Evolutionary conservation across 139 green algal genomes (phyloP), one percentile per base, ranked within the genome.

Genomic region (Micractinium sp.): DNA sequence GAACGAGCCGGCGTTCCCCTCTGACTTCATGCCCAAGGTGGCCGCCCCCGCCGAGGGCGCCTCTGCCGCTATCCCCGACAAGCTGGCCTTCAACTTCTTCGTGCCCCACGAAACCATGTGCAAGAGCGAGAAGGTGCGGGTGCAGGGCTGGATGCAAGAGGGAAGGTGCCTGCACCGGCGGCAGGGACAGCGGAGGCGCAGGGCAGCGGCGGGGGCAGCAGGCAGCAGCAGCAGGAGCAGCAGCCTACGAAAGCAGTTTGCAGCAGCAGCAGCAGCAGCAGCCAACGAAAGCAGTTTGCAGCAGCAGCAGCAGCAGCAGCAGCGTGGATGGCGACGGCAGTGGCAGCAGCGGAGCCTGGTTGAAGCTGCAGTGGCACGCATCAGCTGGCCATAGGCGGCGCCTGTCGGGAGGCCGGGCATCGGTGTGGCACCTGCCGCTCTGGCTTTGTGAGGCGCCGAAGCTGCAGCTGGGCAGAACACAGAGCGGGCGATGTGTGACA

Each of bases 61-160:
- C 18, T 82, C 83, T 0, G 69, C 86, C 3, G 89, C 82, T 7
- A 85, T 94, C 14, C 95, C 96, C 18, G 92, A 93, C 20, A 98
- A 98, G 90, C 75, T 98, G 73, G 95, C 92, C 33, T 93, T 98
- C 85, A 98, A 95, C 87, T 98, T 98, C 82, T 96, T 93, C 81
- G 84, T 98, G 81, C 96, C 96, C 1, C 95, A 98, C 85, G 91
- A 94, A 47, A 89, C 87, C 25, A 12, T 93, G 29, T 89, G 82
- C 60, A 53, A 90, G 71, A 77, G 53, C 20, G 87, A 91, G 53
- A 82, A 76, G 82, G 85, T 88, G 71, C 38, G 83, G 2, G 85
- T 88, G 71, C 38, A 66, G 2, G 18, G n/a, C 35, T 36, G 27
- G 27, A 39, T 39, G 73, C 66, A 29, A 2, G 25, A 19, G 23